Conservation (phyloP, 139 green algal genomes). For the Chlamydomonas sphaeroides region DNA sequence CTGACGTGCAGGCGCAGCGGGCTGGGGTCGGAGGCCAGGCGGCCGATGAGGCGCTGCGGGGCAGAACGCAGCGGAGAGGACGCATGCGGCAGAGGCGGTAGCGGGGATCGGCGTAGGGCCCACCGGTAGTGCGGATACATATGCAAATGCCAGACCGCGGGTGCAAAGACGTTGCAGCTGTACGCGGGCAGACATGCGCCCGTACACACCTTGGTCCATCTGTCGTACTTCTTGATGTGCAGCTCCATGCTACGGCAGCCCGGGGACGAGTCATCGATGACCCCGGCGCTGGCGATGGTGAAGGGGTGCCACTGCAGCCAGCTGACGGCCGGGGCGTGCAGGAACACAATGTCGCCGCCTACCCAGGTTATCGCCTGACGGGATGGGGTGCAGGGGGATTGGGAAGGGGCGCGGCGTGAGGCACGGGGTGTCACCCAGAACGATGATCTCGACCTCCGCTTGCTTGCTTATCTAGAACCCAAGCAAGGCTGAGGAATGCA, state of each 20-base stretch:
- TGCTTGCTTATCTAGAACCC: no score
- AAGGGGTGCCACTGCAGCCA: constrained; percentile 45
- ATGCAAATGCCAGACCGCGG: no score
- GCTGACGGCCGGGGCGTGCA: constrained; percentile 21
- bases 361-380: constrained; percentile 17
- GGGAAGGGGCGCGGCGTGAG: background rate
- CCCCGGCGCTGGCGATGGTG: constrained; percentile 13
- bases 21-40: background rate
- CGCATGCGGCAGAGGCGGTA: no score
- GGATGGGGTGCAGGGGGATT: background rate
- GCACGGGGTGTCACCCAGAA: no score
- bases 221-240: background rate
- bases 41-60: constrained; percentile 5
- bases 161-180: no score
- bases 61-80: no score
- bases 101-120: no score
- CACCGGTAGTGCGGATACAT: no score
- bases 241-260: background rate
- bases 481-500: no score
- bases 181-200: no score
- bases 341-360: constrained; percentile 6
- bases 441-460: no score
- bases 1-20: constrained; percentile 17
- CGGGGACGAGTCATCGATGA: background rate
- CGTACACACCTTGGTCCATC: no score